Evolutionary conservation across 208 protist species (phyloP), one percentile per base, ranked within the genome.

Genomic region (Trypanosoma rangeli): DNA sequence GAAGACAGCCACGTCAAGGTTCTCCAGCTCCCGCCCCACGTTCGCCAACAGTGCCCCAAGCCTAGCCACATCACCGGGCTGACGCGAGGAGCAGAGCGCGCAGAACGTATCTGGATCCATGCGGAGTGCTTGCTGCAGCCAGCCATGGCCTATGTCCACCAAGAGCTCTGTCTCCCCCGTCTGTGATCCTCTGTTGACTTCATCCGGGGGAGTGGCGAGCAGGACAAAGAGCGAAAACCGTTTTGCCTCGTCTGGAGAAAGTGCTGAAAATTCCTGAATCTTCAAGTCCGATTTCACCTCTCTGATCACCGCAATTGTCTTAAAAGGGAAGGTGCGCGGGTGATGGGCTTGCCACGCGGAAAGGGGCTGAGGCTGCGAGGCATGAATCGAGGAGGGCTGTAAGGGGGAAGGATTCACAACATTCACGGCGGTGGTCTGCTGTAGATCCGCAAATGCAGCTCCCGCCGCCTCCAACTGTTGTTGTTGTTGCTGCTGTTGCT

Each of bases 131-230:
- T 78, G 73, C 46, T 42, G 74, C 73, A 92, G 74, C 83, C 86
- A 92, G 31, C 61, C 29, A 56, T 92, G 76, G n/a, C 86, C 86
- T 1, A 92, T 66, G 64, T 92, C 86, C 20, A 89, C 86, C 15
- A 76, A 42, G 10, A 85, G 63, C 50, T 69, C 79, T 20, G 68
- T 67, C 49, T 79, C 73, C 33, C 50, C 46, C 49, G 63, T 72
- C 15, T 44, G 31, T 12, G 15, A 35, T 24, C 22, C 20, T 2
- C 73, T 73, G 50, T 46, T 42, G 31, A 20, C 49, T n/a, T 56
- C 33, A 20, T 48, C 12, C 28, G 49, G 15, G 13, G 82, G 78
- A 37, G 70, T 65, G 42, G 73, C 70, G 28, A 92, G 79, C 28
- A 77, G 58, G 4, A 89, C 78, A 48, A 89, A 65, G 7, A 93